These are phyloP conservation scores for Lanmaoa rubissima DNA, from an alignment of 768 basidiomycete genomes.

Conservation along the genomic window DNA sequence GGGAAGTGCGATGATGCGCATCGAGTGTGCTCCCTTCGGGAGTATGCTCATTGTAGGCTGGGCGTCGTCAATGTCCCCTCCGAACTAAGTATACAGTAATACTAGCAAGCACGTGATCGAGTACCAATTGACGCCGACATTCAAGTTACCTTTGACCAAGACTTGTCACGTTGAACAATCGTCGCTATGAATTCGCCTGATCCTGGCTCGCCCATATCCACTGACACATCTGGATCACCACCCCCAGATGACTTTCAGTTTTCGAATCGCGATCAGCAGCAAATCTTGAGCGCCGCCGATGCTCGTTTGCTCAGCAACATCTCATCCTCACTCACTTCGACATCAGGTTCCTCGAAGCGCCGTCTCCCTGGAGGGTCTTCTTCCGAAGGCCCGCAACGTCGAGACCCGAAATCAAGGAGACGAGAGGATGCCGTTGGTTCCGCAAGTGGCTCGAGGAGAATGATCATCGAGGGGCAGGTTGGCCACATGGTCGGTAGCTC, in stretches of 20 bases:
- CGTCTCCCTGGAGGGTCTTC: slow-evolving; percentile 49
- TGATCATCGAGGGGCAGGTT: slow-evolving; percentile 23
- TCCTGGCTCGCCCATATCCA: slow-evolving; percentile 36
- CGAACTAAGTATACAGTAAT: background rate
- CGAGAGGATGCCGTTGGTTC: slow-evolving; percentile 40
- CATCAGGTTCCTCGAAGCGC: slow-evolving; percentile 44
- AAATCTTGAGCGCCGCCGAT: slow-evolving; percentile 19
- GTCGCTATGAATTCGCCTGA: slow-evolving; percentile 37
- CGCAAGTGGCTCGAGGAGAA: slow-evolving; percentile 22
- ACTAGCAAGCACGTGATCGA: slow-evolving; percentile 19
- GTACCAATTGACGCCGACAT: background rate
- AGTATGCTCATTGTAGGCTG: slow-evolving; percentile 13
- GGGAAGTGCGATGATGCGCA: slow-evolving; percentile 51
- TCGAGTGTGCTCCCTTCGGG: slow-evolving; percentile 23
- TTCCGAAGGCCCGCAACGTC: slow-evolving; percentile 40
- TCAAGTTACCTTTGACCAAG: background rate
- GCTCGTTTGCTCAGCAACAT: slow-evolving; percentile 18
- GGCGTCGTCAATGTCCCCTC: background rate
- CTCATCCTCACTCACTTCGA: slow-evolving; percentile 20
- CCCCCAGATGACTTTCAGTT: slow-evolving; percentile 36
- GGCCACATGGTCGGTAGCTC: slow-evolving; percentile 6
- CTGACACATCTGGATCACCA: slow-evolving; percentile 38
- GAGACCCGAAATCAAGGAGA: slow-evolving; percentile 52
- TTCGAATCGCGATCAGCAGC: slow-evolving; percentile 30
- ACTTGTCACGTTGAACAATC: background rate